These are phyloP conservation scores for Gossypium anomalum DNA, from an alignment of 345 rosid genomes.

Conservation along the genomic window DNA sequence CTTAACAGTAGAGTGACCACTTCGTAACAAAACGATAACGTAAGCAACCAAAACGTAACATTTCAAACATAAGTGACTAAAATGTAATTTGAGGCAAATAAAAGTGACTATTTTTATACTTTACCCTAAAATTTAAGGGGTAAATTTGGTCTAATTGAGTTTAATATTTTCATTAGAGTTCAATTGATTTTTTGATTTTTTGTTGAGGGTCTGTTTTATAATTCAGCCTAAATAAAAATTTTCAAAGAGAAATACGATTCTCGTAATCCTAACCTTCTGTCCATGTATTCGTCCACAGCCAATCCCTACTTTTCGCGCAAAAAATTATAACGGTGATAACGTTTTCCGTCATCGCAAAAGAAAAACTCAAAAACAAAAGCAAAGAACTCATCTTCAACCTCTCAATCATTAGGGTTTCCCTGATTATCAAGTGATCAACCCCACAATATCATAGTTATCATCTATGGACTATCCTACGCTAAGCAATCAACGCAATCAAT, in stretches of 20 bases:
- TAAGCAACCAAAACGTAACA: too few species aligned
- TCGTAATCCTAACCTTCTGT: neutral
- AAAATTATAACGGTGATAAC: neutral
- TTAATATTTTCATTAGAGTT: too few species aligned
- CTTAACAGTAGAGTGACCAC: too few species aligned
- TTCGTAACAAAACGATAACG: too few species aligned
- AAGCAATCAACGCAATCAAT: constrained; percentile 1
- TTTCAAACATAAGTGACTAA: too few species aligned
- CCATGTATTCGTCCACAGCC: constrained; percentile 4
- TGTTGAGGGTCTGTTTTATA: too few species aligned
- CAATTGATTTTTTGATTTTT: too few species aligned
- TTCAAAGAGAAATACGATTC: neutral
- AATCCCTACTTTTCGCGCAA: constrained; percentile 8
- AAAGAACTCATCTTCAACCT: constrained; percentile 17
- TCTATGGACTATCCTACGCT: constrained; percentile 36
- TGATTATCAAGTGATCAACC: neutral
- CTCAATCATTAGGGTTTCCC: constrained; percentile 19
- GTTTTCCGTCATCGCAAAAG: constrained; percentile 5
- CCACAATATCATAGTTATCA: constrained; percentile 15
- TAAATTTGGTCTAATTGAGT: too few species aligned
- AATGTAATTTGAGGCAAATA: too few species aligned
- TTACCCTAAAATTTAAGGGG: too few species aligned
- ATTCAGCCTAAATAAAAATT: neutral
- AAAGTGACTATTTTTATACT: too few species aligned
- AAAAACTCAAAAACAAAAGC: neutral